Evolutionary conservation across 177 flowering plant species (phyloP).

Genomic region (Vitis hybrid): DNA sequence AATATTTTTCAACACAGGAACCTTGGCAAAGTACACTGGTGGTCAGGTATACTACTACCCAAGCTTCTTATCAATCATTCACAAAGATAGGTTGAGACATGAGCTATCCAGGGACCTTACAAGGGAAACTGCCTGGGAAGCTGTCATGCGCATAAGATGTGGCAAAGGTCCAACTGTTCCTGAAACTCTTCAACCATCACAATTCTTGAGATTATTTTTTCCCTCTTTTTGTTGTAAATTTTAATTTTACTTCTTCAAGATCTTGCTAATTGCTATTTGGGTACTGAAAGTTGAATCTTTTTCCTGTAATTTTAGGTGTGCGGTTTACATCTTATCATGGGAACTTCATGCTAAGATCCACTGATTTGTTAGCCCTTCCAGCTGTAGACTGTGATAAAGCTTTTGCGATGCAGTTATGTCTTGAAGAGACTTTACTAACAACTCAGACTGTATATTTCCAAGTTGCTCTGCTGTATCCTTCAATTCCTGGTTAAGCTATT

Average conservation of each 20-base stretch:
- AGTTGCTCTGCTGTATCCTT: conserved; percentile 99
- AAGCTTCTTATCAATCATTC: conserved; percentile 58
- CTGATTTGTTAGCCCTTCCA: conserved; percentile 93
- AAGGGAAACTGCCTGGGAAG: conserved; percentile 99
- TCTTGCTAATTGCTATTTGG: conserved; percentile 9
- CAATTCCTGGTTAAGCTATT: neutral
- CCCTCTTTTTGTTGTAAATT: neutral
- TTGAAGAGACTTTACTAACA: conserved; percentile 87
- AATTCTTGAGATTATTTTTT: neutral
- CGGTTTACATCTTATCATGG: conserved; percentile 94
- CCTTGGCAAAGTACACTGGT: conserved; percentile 92
- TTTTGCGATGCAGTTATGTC: conserved; percentile 83
- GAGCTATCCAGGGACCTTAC: conserved; percentile 91
- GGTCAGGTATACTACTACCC: conserved; percentile 94
- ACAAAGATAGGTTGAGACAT: conserved; percentile 72
- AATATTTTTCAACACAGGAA: conserved; percentile 44
- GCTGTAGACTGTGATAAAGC: conserved; percentile 99
- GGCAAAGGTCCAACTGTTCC: conserved; percentile 69
- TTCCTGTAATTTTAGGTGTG: conserved; percentile 53
- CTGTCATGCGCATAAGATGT: conserved; percentile 97
- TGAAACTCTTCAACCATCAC: neutral
- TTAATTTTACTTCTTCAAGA: neutral
- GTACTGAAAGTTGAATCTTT: conserved; percentile 1
- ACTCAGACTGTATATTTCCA: conserved; percentile 89
- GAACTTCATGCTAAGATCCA: conserved; percentile 91